Conservation (phyloP, 495 filamentous ascomycete species). For the Thermothielavioides terrestris region DNA sequence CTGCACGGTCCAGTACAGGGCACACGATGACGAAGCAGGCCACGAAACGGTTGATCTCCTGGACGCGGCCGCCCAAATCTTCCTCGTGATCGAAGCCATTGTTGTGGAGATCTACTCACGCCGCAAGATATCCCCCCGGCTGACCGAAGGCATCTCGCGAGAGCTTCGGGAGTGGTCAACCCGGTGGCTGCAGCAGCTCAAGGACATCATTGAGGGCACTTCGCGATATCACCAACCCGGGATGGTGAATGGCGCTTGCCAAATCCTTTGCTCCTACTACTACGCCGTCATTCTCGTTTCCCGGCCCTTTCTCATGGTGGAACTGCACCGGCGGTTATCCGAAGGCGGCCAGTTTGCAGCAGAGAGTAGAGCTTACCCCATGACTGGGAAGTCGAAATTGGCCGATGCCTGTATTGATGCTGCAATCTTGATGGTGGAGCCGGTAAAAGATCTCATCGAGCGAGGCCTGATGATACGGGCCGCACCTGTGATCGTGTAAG, state of each 20-base stretch:
- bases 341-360: conserved; percentile 14
- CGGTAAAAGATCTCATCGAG: conserved; percentile 27
- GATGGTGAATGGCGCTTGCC: conserved; percentile 31
- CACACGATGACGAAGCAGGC: conserved; percentile 19
- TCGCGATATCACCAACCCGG: conserved; percentile 7
- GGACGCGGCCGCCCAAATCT: conserved; percentile 38
- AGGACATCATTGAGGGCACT: conserved; percentile 18
- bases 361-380: neutral
- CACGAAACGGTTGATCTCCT: conserved; percentile 32
- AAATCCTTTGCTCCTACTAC: conserved; percentile 36
- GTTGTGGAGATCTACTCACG: conserved; percentile 37
- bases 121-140: conserved; percentile 36
- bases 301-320: conserved; percentile 41
- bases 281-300: conserved; percentile 41
- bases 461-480: conserved; percentile 24
- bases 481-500: conserved; percentile 38
- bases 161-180: conserved; percentile 39
- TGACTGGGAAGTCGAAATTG: conserved; percentile 30
- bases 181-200: conserved; percentile 31
- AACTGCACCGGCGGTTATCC: conserved; percentile 32
- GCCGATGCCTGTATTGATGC: conserved; percentile 43
- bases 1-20: conserved; percentile 39
- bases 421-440: conserved; percentile 37
- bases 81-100: conserved; percentile 34
- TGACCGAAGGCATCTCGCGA: conserved; percentile 39